Conservation (phyloP, 108 stramenopile species). For the Mediolabrus comicus region DNA sequence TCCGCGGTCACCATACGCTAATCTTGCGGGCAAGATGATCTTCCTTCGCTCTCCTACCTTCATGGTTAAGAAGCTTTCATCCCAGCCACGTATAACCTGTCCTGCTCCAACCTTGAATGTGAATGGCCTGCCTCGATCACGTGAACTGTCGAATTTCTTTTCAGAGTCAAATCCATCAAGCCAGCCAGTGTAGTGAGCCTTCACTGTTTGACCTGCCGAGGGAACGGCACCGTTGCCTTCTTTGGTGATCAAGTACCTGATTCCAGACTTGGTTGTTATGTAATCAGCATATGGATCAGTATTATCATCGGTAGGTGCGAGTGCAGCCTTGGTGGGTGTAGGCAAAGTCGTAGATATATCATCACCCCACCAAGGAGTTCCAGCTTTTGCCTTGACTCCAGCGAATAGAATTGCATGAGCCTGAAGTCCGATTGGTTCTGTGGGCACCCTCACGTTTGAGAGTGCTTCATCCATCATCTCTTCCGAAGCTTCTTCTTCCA, state of each 20-base stretch:
- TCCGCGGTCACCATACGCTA: constrained; percentile 92
- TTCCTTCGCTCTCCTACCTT: constrained; percentile 89
- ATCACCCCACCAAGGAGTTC: constrained; percentile 87
- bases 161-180: constrained; percentile 86
- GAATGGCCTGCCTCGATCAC: constrained; percentile 93
- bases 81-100: constrained; percentile 92
- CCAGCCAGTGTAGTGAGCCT: constrained; percentile 98
- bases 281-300: constrained; percentile 60
- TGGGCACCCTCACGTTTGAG: constrained; percentile 56
- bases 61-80: constrained; percentile 85
- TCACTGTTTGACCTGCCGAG: constrained; percentile 77
- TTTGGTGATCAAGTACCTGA: constrained; percentile 86
- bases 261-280: constrained; percentile 80
- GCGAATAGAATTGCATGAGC: constrained; percentile 89
- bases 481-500: constrained; percentile 59
- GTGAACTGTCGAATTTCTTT: constrained; percentile 92
- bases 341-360: background rate
- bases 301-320: constrained; percentile 36
- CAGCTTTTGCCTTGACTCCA: constrained; percentile 72
- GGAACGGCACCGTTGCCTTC: constrained; percentile 91
- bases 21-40: constrained; percentile 80
- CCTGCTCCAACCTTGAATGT: constrained; percentile 89
- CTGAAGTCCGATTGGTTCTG: constrained; percentile 80
- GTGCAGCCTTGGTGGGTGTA: background rate
- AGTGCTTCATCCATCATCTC: constrained; percentile 69